Base-by-base conservation (phyloP, 1,139 yeast species). In the Pichia sp. region DNA sequence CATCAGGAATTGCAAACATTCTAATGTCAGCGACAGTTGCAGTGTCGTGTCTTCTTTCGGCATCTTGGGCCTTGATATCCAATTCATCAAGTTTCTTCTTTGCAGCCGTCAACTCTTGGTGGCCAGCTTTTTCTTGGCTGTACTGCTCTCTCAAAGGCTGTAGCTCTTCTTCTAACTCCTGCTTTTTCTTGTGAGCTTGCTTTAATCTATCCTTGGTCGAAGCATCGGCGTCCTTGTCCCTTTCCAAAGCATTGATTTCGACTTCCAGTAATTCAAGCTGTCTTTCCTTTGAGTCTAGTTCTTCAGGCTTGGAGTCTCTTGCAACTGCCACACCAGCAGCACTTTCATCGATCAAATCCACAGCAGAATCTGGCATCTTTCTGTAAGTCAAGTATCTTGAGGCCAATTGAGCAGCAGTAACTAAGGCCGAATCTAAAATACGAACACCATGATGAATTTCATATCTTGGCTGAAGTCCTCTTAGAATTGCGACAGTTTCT, bases 261-360 rank as follows among this genome's bases (percentile, higher is more conserved):
- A 95, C 98, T 66, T 90, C 96, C 42, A 93, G 74, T 64, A 93
- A 79, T 68, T 90, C 95, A 56, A 92, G 79, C 72, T 90, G 90
- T 72, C 99, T 87, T 73, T 93, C 99, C 64, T 90, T 80, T 51
- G 84, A 85, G 72, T 93, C 99, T 65, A 93, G 79, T 69, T 90
- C 97, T 72, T 93, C 99, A 1, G 99, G 99, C 70, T 90, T 90
- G 4, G 98, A 92, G 69, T 93, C 99, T 72, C 99, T 84, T 3
- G 97, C 97, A 53, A 93, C 99, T 1, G 98, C 98, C 49, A 93
- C 99, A 55, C 96, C 84, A 1, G 99, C 99, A 52, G 98, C 96
- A 8, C 97, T 82, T 70, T 93, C 97, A 75, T 93, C 99, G 62
- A 93, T 90, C 65, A 93, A 78, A 72, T 93, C 99, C 59, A 93